A percentile compares a stretch with the other conserved stretches of the same genome.
Evolutionary conservation across 1,139 yeast species (phyloP).

Genomic region (Yamadazyma atmosphaerica): DNA sequence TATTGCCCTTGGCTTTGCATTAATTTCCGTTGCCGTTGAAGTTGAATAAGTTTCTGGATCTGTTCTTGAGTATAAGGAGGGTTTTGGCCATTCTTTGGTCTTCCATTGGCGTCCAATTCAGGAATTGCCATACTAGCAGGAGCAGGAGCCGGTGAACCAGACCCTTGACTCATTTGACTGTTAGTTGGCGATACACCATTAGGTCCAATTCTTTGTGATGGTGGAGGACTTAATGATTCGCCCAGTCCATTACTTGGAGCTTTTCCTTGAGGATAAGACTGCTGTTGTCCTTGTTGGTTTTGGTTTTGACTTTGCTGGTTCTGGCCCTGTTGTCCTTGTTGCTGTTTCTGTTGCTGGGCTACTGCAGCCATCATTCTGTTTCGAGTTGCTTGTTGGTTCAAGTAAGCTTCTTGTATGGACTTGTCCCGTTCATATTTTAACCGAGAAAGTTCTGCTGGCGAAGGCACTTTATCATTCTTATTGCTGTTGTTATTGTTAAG

Average conservation of each 20-base stretch:
- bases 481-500: slow-evolving; percentile 7
- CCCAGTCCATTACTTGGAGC: background rate
- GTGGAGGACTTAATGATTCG: too few species aligned
- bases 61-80: slow-evolving; percentile 56
- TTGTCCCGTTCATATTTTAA: slow-evolving; percentile 84
- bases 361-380: slow-evolving; percentile 20
- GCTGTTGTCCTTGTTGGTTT: too few species aligned
- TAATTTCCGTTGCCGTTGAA: slow-evolving; percentile 52
- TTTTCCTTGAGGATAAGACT: background rate
- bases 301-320: background rate
- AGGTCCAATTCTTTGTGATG: too few species aligned
- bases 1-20: slow-evolving; percentile 40
- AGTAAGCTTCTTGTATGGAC: slow-evolving; percentile 72
- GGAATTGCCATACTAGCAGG: background rate
- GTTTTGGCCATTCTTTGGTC: slow-evolving; percentile 45
- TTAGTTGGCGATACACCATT: slow-evolving; percentile 3
- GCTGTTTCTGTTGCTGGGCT: slow-evolving; percentile 18
- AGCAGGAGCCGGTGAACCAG: background rate
- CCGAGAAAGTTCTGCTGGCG: slow-evolving; percentile 81
- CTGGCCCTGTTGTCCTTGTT: slow-evolving; percentile 4
- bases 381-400: slow-evolving; percentile 44
- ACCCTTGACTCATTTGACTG: background rate
- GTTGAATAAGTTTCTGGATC: slow-evolving; percentile 51
- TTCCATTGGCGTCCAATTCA: background rate
- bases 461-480: slow-evolving; percentile 52